phyloP scores from a whole-genome alignment of 1,284 basidiomycete species.

The Boletus sp. region DNA sequence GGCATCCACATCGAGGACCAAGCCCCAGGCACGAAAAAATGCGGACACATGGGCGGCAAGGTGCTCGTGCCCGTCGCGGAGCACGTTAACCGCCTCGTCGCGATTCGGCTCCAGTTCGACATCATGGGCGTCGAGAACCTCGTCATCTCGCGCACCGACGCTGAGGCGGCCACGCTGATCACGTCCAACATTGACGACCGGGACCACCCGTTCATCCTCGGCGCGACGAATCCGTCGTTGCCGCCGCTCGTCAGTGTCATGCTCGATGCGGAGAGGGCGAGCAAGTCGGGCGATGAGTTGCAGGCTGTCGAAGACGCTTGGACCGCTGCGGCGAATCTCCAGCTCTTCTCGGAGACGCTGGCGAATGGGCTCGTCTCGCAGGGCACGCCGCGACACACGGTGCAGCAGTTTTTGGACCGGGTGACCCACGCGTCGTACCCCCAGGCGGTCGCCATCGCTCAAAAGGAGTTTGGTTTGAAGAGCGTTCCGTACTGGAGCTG shows the following conservation, averaged over 20 bases:
- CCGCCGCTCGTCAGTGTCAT: slow-evolving; percentile 78
- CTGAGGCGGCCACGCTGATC: slow-evolving; percentile 94
- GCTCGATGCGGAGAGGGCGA: slow-evolving; percentile 77
- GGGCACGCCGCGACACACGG: slow-evolving; percentile 43
- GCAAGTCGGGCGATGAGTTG: slow-evolving; percentile 76
- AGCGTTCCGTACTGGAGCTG: slow-evolving; percentile 83
- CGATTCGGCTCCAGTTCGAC: slow-evolving; percentile 64
- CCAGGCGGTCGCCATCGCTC: slow-evolving; percentile 73
- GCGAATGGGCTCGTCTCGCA: slow-evolving; percentile 70
- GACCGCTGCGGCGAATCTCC: slow-evolving; percentile 72
- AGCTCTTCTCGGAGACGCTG: slow-evolving; percentile 76
- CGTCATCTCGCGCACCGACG: slow-evolving; percentile 77
- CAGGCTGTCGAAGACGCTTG: slow-evolving; percentile 89
- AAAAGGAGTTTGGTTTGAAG: slow-evolving; percentile 76
- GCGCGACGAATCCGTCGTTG: slow-evolving; percentile 73
- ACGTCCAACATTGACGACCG: slow-evolving; percentile 95
- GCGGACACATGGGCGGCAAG: slow-evolving; percentile 83
- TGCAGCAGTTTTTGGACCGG: slow-evolving; percentile 58
- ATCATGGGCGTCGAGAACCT: slow-evolving; percentile 67
- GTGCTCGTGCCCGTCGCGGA: slow-evolving; percentile 76
- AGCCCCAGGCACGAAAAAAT: slow-evolving; percentile 81
- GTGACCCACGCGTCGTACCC: slow-evolving; percentile 66
- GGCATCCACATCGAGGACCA: slow-evolving; percentile 84
- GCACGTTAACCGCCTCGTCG: slow-evolving; percentile 76
- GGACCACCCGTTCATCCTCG: slow-evolving; percentile 96